Conservation (phyloP, 1,284 basidiomycete species). For the Papiliotrema fonsecae region DNA sequence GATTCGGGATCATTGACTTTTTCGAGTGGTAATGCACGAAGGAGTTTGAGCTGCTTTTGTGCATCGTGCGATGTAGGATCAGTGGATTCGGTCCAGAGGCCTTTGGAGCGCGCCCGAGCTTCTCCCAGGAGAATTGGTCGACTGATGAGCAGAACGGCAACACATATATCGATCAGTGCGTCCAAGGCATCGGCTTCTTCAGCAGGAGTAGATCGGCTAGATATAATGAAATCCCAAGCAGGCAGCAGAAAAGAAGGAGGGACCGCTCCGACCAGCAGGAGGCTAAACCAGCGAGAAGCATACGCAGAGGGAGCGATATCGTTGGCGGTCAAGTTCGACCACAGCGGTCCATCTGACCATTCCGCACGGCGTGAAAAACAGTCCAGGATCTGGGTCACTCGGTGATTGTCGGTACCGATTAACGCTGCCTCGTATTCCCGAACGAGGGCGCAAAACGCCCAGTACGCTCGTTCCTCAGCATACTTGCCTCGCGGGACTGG, state of each 20-base stretch:
- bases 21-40: neutral
- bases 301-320: slow-evolving; percentile 36
- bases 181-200: slow-evolving; percentile 26
- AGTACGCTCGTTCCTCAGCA: slow-evolving; percentile 44
- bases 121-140: neutral
- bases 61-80: neutral
- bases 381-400: slow-evolving; percentile 5
- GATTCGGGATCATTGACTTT: neutral
- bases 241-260: too few relatives aligned
- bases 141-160: slow-evolving; percentile 23
- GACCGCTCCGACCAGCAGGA: slow-evolving; percentile 28
- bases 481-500: neutral
- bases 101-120: neutral
- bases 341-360: slow-evolving; percentile 40
- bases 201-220: slow-evolving; percentile 29
- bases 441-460: slow-evolving; percentile 38
- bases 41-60: neutral
- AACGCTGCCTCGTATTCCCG: slow-evolving; percentile 28
- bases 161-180: slow-evolving; percentile 32
- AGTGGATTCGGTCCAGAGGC: neutral
- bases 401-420: slow-evolving; percentile 1
- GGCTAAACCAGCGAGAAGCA: slow-evolving; percentile 37
- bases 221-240: slow-evolving; percentile 43
- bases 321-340: slow-evolving; percentile 19
- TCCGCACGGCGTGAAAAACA: slow-evolving; percentile 27